Conservation (phyloP, 768 basidiomycete species). For the Tubosaeta sp. region DNA sequence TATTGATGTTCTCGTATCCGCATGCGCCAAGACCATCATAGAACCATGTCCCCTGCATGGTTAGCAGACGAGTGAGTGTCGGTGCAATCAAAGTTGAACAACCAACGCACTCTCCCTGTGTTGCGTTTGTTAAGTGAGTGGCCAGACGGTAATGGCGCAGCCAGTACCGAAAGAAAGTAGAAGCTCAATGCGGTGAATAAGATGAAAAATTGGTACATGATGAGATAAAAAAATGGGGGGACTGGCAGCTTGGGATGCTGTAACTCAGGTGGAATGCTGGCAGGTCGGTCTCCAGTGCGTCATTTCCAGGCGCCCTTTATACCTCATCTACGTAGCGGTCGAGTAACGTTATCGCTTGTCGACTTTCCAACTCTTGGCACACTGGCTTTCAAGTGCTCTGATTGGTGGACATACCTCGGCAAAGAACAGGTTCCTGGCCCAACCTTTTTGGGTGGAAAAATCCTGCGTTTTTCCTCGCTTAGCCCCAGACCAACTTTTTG, state of each 20-base stretch:
- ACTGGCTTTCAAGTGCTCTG: too few species aligned
- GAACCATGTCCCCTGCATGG: slow-evolving; percentile 63
- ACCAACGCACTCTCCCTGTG: slow-evolving; percentile 48
- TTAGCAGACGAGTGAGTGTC: slow-evolving; percentile 11
- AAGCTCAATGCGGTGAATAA: slow-evolving; percentile 39
- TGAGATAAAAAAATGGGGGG: background rate
- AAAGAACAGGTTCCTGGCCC: too few species aligned
- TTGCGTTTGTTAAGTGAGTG: slow-evolving; percentile 48
- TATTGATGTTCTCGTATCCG: slow-evolving; percentile 45
- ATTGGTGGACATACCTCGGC: too few species aligned
- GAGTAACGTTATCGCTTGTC: too few species aligned
- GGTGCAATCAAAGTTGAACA: background rate
- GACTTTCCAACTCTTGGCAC: too few species aligned
- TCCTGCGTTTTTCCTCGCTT: too few species aligned
- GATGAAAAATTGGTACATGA: slow-evolving; percentile 20
- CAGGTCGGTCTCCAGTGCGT: background rate
- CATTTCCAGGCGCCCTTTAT: slow-evolving; percentile 22
- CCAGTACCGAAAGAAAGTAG: slow-evolving; percentile 39
- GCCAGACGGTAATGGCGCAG: slow-evolving; percentile 31
- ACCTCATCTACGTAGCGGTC: too few species aligned
- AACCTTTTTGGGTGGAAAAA: too few species aligned
- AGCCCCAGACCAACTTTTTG: too few species aligned
- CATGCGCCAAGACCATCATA: slow-evolving; percentile 61
- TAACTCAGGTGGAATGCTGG: slow-evolving; percentile 3
- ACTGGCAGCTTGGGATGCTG: background rate